These are phyloP conservation scores for Grammothele lineata DNA, from an alignment of 768 basidiomycete genomes.

Conservation along the genomic window DNA sequence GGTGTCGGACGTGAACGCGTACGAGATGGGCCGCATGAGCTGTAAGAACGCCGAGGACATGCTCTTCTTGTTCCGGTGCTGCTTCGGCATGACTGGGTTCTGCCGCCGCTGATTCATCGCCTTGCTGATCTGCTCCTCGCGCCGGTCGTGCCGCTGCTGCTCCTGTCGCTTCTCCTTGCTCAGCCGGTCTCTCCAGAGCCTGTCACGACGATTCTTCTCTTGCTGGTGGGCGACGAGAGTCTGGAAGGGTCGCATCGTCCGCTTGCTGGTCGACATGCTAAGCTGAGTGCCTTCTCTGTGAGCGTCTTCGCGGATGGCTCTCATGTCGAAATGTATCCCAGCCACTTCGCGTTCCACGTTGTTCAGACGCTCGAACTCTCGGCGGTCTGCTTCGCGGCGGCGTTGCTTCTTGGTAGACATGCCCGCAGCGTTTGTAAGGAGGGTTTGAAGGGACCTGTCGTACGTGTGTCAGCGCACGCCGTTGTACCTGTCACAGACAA, in stretches of 20 bases:
- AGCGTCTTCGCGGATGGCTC: slow-evolving; percentile 73
- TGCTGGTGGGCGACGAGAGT: slow-evolving; percentile 58
- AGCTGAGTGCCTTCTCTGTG: slow-evolving; percentile 54
- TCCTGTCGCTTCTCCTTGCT: slow-evolving; percentile 75
- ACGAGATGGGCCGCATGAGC: slow-evolving; percentile 87
- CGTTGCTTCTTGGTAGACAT: slow-evolving; percentile 37
- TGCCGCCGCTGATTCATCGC: slow-evolving; percentile 62
- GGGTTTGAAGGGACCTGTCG: slow-evolving; percentile 59
- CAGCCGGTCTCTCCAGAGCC: slow-evolving; percentile 59
- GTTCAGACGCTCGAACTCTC: slow-evolving; percentile 72
- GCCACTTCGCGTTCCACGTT: slow-evolving; percentile 69
- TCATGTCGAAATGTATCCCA: slow-evolving; percentile 61
- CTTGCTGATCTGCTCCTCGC: slow-evolving; percentile 70
- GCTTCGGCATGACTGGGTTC: slow-evolving; percentile 52
- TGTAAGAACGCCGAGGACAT: slow-evolving; percentile 78
- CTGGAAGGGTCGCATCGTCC: slow-evolving; percentile 61
- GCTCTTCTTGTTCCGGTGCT: slow-evolving; percentile 84
- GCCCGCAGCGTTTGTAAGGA: slow-evolving; percentile 51
- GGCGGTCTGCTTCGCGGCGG: slow-evolving; percentile 55
- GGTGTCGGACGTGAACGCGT: slow-evolving; percentile 70
- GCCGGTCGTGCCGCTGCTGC: slow-evolving; percentile 65
- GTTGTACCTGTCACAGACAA: not conserved
- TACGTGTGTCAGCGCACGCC: not conserved
- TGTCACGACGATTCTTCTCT: slow-evolving; percentile 82
- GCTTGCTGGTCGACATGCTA: slow-evolving; percentile 43